Evolutionary conservation across 257 asterid species (phyloP).

Genomic region (Ilex aquifolium): DNA sequence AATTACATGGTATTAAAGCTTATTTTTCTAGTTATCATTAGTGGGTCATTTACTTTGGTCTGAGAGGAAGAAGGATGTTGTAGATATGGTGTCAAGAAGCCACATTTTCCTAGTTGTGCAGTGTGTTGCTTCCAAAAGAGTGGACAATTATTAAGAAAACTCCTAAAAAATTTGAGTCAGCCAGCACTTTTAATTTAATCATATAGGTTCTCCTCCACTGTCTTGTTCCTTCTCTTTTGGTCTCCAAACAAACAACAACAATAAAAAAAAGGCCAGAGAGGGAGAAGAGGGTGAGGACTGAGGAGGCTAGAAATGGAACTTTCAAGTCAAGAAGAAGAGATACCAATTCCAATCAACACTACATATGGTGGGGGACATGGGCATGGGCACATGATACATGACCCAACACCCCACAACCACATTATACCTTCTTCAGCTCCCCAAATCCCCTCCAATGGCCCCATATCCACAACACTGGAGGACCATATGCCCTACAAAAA

Average conservation of each 20-base stretch:
- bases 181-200: constrained; percentile 24
- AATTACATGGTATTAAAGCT: constrained; percentile 12
- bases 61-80: constrained; percentile 1
- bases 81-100: constrained; percentile 6
- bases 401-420: constrained; percentile 26
- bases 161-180: constrained; percentile 12
- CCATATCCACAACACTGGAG: constrained; percentile 19
- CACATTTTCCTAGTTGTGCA: constrained; percentile 15
- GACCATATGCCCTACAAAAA: constrained; percentile 45
- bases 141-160: constrained; percentile 20
- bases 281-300: not conserved
- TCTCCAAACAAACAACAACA: constrained; percentile 52
- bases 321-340: constrained; percentile 45
- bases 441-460: constrained; percentile 31
- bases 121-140: constrained; percentile 31
- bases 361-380: constrained; percentile 48
- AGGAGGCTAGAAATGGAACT: constrained; percentile 20
- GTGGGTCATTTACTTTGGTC: constrained; percentile 4
- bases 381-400: constrained; percentile 45
- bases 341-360: constrained; percentile 77
- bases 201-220: constrained; percentile 19
- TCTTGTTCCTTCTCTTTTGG: constrained; percentile 43
- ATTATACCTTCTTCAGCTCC: constrained; percentile 31
- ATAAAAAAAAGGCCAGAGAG: not conserved
- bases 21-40: not conserved